Evolutionary conservation across 495 filamentous ascomycete species (phyloP).

Genomic region (Apodospora peruviana): DNA sequence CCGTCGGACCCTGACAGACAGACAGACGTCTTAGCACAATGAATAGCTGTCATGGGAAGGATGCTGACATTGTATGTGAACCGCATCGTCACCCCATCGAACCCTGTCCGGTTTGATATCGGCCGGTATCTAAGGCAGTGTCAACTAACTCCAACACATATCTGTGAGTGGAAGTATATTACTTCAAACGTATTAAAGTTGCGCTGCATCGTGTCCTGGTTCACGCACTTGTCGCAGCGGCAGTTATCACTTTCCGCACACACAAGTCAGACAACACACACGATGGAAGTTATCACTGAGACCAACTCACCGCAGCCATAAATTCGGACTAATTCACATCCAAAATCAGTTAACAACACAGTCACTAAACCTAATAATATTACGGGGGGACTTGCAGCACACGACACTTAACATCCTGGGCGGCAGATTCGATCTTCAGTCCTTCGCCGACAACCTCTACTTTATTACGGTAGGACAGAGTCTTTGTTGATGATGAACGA

Average conservation of each 20-base stretch:
- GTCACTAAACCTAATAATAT: neutral
- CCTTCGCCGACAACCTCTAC: too few relatives aligned
- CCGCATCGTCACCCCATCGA: neutral
- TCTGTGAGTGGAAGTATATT: too few relatives aligned
- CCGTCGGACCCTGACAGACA: constrained; percentile 28
- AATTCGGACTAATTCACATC: constrained; percentile 3
- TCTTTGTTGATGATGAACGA: too few relatives aligned
- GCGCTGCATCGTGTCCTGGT: constrained; percentile 73
- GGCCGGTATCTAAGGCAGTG: too few relatives aligned
- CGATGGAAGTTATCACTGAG: constrained; percentile 10
- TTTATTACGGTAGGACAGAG: too few relatives aligned
- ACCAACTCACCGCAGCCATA: constrained; percentile 45
- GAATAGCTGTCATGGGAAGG: neutral
- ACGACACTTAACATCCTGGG: neutral
- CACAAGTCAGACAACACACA: neutral
- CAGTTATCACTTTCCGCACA: constrained; percentile 65
- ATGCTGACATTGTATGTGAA: neutral
- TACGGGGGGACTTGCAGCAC: neutral
- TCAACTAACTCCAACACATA: too few relatives aligned
- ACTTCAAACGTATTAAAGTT: constrained; percentile 61
- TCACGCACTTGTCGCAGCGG: constrained; percentile 65
- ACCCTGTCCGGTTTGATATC: too few relatives aligned
- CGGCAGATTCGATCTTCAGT: neutral
- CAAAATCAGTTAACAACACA: too few relatives aligned
- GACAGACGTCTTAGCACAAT: neutral